Evolutionary conservation across 129 eudicot genomes (phyloP).

Genomic region (Flaveria linearis): DNA sequence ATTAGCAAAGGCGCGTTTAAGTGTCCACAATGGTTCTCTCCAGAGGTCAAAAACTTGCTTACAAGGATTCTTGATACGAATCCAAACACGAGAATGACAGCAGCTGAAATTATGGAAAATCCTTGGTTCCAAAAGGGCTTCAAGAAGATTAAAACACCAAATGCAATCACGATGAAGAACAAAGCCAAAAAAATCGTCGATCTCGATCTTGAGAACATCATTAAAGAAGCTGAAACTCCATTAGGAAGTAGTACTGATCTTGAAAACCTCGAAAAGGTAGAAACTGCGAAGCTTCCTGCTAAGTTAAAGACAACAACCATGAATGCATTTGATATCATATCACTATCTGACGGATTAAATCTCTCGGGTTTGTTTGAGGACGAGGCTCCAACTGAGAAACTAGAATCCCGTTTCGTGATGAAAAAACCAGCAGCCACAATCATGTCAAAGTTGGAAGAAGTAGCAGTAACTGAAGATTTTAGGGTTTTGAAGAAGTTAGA

Average conservation of each 20-base stretch:
- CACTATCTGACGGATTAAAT: slow-evolving; percentile 52
- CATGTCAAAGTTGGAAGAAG: slow-evolving; percentile 59
- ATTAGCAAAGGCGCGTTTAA: slow-evolving; percentile 54
- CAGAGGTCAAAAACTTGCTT: slow-evolving; percentile 51
- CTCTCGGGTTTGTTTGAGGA: slow-evolving; percentile 60
- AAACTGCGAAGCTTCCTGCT: not conserved
- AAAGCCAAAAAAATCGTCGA: slow-evolving; percentile 10
- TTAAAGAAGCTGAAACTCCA: slow-evolving; percentile 21
- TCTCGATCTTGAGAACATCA: slow-evolving; percentile 11
- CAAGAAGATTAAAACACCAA: slow-evolving; percentile 31
- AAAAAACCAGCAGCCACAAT: slow-evolving; percentile 41
- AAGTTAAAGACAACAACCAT: slow-evolving; percentile 38
- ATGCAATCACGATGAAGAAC: slow-evolving; percentile 31
- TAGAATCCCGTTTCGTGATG: slow-evolving; percentile 49
- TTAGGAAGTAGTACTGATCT: slow-evolving; percentile 12
- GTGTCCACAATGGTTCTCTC: slow-evolving; percentile 60
- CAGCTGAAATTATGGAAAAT: slow-evolving; percentile 45
- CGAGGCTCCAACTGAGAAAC: slow-evolving; percentile 6
- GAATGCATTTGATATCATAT: slow-evolving; percentile 74
- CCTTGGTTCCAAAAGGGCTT: slow-evolving; percentile 60
- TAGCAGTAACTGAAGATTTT: slow-evolving; percentile 51
- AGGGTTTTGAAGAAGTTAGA: slow-evolving; percentile 51
- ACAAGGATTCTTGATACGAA: slow-evolving; percentile 57
- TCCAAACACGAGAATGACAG: slow-evolving; percentile 51
- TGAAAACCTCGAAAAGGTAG: slow-evolving; percentile 13